Percentiles rank a stretch among this genome's conserved stretches.
These are phyloP conservation scores for Ophiostoma perfectum DNA, from an alignment of 2,329 filamentous ascomycete species.

Conservation along the genomic window DNA sequence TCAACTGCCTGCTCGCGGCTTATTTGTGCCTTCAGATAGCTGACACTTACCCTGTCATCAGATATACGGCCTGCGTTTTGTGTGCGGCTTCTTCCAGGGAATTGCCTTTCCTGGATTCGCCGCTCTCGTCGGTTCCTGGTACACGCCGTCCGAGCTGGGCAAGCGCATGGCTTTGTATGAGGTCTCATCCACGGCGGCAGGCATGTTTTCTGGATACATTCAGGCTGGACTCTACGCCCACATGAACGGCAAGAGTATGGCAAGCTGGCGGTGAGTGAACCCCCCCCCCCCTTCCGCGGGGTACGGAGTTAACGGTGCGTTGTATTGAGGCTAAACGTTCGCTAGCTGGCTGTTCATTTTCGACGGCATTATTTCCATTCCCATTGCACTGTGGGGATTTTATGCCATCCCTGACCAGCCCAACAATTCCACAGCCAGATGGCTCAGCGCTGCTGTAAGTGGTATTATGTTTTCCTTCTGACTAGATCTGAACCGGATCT, in stretches of 20 bases:
- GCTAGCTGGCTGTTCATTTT: background rate
- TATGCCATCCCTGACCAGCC: background rate
- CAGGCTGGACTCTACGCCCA: background rate
- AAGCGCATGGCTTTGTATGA: constrained; percentile 5
- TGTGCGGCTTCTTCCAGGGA: background rate
- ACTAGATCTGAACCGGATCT: background rate
- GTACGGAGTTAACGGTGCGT: no score
- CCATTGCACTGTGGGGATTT: background rate
- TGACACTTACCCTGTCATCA: background rate
- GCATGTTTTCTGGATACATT: background rate
- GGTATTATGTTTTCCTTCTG: background rate
- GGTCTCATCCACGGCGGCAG: background rate
- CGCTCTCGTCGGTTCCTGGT: background rate
- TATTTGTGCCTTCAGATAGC: background rate
- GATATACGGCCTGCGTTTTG: background rate
- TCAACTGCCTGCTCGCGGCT: no score
- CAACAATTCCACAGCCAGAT: constrained; percentile 1
- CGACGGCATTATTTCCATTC: background rate
- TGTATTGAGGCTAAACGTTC: no score
- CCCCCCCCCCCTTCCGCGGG: no score
- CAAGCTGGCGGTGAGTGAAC: background rate
- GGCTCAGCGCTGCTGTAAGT: background rate
- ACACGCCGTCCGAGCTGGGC: background rate
- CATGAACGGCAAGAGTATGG: background rate
- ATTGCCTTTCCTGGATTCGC: background rate